Evolutionary conservation across 805 yeast species (phyloP), one percentile per base, ranked within the genome.

Genomic region (Hanseniaspora lachancei): DNA sequence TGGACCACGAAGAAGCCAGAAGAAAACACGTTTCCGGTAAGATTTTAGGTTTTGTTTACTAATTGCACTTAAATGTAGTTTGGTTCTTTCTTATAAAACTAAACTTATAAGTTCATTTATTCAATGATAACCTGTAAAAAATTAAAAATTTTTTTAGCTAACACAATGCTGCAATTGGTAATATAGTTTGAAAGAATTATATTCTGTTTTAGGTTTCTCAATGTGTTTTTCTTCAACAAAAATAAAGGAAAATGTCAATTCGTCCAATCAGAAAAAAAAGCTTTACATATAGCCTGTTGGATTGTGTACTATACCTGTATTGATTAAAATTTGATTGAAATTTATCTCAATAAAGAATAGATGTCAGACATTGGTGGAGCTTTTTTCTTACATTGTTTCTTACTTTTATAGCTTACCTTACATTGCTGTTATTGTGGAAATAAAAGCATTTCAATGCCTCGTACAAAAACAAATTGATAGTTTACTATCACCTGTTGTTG

Each of bases 1-100:
- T 89, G 95, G 97, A 91, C 83, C 97, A 89, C 81, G 97, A 91
- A 82, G 97, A 89, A 81, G 97, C 97, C 72, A 87, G 95, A 84
- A 86, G 97, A 84, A 91, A 89, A 86, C 97, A 89, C 80, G 97
- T 89, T 68, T 88, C 96, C 68, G 97, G 97, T 77, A 89, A 89
- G 84, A 86, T 89, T 77, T 85, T 89, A 73, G 97, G 97, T 74
- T 89, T 87, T 81, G 96, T 89, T 65, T 89, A 89, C 86, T 89
- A 86, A 71, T 60, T 60, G 53, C 32, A 47, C 32, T 36, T 34
- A 6, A 36, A 16, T n/a, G n/a, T n/a, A n/a, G 20, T 36, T 16
- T 36, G 40, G 16, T n/a, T 36, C 15, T n/a, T 16, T n/a, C 16
- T 36, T 7, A 7, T 9, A 36, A 40, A 40, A 40, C 24, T 16